Conservation (phyloP, 148 eudicot species). For the Talinum fruticosum region DNA sequence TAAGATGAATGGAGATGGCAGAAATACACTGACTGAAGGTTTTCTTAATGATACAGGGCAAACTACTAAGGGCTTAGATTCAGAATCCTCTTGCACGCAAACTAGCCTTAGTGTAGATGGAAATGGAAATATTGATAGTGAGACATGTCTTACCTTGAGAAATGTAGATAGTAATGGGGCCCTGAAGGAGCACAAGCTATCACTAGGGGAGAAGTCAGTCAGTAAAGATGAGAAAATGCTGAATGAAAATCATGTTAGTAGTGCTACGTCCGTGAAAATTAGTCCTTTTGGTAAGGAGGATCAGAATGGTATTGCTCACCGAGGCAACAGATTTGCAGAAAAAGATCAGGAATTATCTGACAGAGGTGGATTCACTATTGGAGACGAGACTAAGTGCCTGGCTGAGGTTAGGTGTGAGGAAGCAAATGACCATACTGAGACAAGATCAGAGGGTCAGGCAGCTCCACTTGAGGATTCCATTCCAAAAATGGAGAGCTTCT, state of each 20-base stretch:
- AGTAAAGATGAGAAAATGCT: constrained; percentile 35
- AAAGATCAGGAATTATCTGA: constrained; percentile 36
- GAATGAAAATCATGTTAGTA: constrained; percentile 33
- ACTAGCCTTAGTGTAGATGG: constrained; percentile 45
- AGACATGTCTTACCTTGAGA: constrained; percentile 33
- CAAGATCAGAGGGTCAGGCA: constrained; percentile 35
- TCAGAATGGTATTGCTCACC: constrained; percentile 24
- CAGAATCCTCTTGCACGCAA: constrained; percentile 57
- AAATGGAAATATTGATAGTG: constrained; percentile 42
- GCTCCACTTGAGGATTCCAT: constrained; percentile 23
- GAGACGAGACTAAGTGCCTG: constrained; percentile 34
- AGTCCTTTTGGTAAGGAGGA: constrained; percentile 30
- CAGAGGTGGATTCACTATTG: constrained; percentile 27
- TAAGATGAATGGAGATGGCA: constrained; percentile 34
- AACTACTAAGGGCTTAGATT: constrained; percentile 53
- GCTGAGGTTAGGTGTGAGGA: constrained; percentile 30
- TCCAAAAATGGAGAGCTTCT: constrained; percentile 31
- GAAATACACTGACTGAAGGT: constrained; percentile 31
- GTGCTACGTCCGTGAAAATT: constrained; percentile 32
- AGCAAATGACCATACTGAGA: constrained; percentile 27
- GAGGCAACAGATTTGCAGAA: constrained; percentile 36
- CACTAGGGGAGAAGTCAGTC: constrained; percentile 28
- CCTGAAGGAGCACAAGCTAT: constrained; percentile 32
- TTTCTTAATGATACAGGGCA: constrained; percentile 26
- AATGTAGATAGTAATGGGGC: constrained; percentile 43